These are phyloP conservation scores for Juglanconis sp. DNA, from an alignment of 2,329 filamentous ascomycete genomes.

Conservation along the genomic window DNA sequence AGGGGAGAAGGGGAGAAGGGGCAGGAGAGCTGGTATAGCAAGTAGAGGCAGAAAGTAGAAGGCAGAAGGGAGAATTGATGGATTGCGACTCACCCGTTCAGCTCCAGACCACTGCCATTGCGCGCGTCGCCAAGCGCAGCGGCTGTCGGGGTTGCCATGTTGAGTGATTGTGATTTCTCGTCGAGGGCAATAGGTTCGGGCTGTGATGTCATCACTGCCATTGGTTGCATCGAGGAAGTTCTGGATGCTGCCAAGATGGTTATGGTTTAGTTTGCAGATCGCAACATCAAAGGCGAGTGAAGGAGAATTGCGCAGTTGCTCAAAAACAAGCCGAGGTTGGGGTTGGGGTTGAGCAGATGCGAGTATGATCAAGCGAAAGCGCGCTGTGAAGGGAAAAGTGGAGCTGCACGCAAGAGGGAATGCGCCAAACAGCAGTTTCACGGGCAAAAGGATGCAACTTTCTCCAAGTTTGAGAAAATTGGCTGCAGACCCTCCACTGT, in stretches of 20 bases:
- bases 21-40: not conserved
- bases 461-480: not conserved
- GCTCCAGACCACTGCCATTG: conserved; percentile 24
- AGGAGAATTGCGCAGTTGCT: conserved; percentile 16
- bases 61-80: conserved; percentile 1
- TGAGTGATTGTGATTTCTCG: conserved; percentile 47
- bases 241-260: conserved; percentile 23
- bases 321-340: not conserved
- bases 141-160: conserved; percentile 40
- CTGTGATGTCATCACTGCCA: conserved; percentile 53
- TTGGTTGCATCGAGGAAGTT: conserved; percentile 31
- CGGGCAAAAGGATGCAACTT: not conserved
- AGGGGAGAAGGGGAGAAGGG: not conserved
- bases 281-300: conserved; percentile 33
- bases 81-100: conserved; percentile 56
- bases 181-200: conserved; percentile 40
- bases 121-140: conserved; percentile 38
- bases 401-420: not conserved
- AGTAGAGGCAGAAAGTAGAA: not conserved
- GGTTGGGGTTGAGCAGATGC: not conserved
- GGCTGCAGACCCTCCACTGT: not conserved
- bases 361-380: not conserved
- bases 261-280: conserved; percentile 1
- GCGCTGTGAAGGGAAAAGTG: conserved; percentile 1
- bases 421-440: not conserved